Conservation (phyloP, 2,329 filamentous ascomycete genomes). For the Scytalidium sp. region DNA sequence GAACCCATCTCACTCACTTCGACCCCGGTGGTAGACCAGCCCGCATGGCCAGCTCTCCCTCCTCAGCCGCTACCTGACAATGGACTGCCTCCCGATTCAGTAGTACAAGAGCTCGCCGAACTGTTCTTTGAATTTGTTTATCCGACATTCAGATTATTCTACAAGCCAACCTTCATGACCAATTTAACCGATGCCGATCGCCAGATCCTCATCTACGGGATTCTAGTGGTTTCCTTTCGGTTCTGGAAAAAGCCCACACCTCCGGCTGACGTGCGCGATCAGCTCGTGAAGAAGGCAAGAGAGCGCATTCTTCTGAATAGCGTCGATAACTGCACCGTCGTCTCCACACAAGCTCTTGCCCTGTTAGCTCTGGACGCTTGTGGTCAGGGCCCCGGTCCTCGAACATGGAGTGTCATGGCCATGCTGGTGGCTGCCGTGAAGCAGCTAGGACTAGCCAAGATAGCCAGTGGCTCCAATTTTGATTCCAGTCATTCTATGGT, state of each 20-base stretch:
- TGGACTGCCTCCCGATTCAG: conserved; percentile 24
- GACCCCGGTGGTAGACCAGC: not conserved
- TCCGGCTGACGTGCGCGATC: conserved; percentile 43
- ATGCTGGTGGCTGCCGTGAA: conserved; percentile 46
- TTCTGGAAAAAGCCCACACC: conserved; percentile 17
- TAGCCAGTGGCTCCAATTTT: not conserved
- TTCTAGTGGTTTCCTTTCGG: conserved; percentile 40
- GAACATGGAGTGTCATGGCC: conserved; percentile 34
- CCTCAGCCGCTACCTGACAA: not conserved
- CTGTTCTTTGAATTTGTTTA: conserved; percentile 51
- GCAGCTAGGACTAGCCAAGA: conserved; percentile 44
- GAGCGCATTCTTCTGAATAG: conserved; percentile 12
- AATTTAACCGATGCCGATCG: conserved; percentile 31
- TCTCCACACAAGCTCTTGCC: conserved; percentile 28
- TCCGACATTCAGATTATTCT: conserved; percentile 48
- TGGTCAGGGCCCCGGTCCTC: not conserved
- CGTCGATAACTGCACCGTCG: conserved; percentile 20
- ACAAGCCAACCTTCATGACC: conserved; percentile 37
- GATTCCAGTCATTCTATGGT: conserved; percentile 40
- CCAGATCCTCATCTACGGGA: conserved; percentile 21
- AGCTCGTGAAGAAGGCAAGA: conserved; percentile 35
- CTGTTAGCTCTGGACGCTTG: conserved; percentile 15
- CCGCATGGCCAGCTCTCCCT: not conserved
- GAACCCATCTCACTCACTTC: too few relatives aligned
- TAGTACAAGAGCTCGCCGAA: conserved; percentile 38